These are phyloP conservation scores for Pestalotiopsis sp. DNA, from an alignment of 2,329 filamentous ascomycete genomes.

Conservation along the genomic window DNA sequence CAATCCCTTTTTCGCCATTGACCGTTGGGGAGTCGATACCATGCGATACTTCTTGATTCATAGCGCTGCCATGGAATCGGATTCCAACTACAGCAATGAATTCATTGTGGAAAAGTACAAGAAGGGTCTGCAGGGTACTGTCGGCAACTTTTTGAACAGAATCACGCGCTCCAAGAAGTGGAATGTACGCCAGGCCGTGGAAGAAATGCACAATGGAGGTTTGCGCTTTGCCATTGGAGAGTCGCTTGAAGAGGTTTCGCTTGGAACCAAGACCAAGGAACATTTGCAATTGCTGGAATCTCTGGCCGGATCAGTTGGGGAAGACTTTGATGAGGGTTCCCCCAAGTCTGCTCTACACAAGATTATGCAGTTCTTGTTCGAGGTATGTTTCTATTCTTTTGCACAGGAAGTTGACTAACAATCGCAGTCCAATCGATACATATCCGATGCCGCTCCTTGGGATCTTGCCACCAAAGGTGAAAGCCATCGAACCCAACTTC, in stretches of 20 bases:
- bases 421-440: conserved; percentile 59
- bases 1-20: conserved; percentile 88
- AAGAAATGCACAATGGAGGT: conserved; percentile 24
- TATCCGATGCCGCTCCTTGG: conserved; percentile 76
- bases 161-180: conserved; percentile 71
- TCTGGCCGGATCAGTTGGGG: conserved; percentile 44
- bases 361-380: conserved; percentile 64
- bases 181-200: conserved; percentile 65
- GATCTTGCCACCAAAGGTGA: conserved; percentile 42
- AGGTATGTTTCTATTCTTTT: conserved; percentile 45
- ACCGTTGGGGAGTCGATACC: conserved; percentile 84
- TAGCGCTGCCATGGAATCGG: conserved; percentile 75
- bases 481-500: conserved; percentile 42
- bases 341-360: conserved; percentile 66
- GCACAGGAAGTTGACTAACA: background rate
- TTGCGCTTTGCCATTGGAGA: background rate
- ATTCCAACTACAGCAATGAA: conserved; percentile 84
- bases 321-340: conserved; percentile 65
- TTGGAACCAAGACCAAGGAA: conserved; percentile 30
- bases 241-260: background rate
- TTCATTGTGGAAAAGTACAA: conserved; percentile 77
- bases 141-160: conserved; percentile 81
- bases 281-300: conserved; percentile 43
- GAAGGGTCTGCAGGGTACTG: conserved; percentile 73
- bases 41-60: conserved; percentile 89